phyloP scores from a whole-genome alignment of 257 asterid genomes.

The Ligustrum vulgare region DNA sequence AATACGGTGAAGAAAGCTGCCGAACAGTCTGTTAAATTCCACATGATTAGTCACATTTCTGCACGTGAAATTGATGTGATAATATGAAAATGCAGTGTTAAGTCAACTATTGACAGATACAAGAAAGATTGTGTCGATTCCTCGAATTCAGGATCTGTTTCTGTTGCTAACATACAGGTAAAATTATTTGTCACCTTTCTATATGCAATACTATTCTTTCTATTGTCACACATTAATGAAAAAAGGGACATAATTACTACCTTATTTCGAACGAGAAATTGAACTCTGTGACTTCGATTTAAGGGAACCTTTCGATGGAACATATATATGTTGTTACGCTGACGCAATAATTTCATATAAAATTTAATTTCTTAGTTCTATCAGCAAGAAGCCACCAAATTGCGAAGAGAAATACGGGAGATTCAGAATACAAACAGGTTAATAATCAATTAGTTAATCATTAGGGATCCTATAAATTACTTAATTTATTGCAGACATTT shows the following conservation, averaged over 20 bases:
- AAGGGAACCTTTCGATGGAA: neutral
- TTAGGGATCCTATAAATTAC: neutral
- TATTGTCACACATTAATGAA: neutral
- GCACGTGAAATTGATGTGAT: neutral
- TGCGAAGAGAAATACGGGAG: slow-evolving; percentile 60
- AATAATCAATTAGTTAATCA: neutral
- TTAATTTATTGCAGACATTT: neutral
- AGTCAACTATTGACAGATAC: slow-evolving; percentile 85
- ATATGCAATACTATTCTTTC: too few species aligned
- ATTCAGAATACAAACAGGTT: slow-evolving; percentile 64
- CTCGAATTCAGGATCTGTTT: slow-evolving; percentile 58
- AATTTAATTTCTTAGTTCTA: slow-evolving; percentile 49
- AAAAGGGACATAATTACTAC: too few species aligned
- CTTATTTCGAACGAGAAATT: too few species aligned
- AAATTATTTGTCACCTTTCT: too few species aligned
- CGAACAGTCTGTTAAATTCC: too few species aligned
- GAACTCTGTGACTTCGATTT: neutral
- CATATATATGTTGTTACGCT: neutral
- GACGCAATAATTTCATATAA: neutral
- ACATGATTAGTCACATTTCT: neutral
- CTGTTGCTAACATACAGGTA: slow-evolving; percentile 88
- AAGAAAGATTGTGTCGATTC: slow-evolving; percentile 76
- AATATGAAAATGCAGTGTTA: slow-evolving; percentile 55
- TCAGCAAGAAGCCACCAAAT: slow-evolving; percentile 79
- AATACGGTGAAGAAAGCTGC: too few species aligned